Base-by-base conservation (phyloP, 140 eudicot species). In the Erigeron philadelphicus region DNA sequence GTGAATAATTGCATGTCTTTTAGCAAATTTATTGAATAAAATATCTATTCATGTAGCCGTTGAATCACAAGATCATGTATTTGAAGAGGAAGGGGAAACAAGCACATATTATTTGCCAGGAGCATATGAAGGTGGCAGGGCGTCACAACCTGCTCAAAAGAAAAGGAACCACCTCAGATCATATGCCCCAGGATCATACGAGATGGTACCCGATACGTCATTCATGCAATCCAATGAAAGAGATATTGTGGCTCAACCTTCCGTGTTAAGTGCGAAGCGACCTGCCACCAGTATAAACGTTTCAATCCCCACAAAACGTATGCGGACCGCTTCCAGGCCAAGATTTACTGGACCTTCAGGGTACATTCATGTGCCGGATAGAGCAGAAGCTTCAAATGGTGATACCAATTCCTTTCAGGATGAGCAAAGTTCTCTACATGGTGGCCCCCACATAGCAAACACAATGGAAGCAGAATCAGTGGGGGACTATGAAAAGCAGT, bases 331-430 rank as follows among this genome's bases (percentile, higher is more conserved):
- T 76, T 74, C 94, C 53, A 83, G 99, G 56, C 95, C 76, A 75
- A 85, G 99, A 75, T 79, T 89, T 78, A 76, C 78, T 44, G 97
- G 87, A 63, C 23, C 84, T 60, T 75, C 90, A 64, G 95, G 84
- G 38, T 48, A 49, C 68, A 50, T 84, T 61, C 95, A 81, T 79
- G 77, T 76, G 18, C 84, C 89, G 38, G 79, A 54, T 68, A 86
- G 83, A 83, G 57, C 87, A 17, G 97, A 85, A 70, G 95, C 91
- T 75, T 89, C 97, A 71, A 94, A 95, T 87, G 96, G 95, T 56
- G 97, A 94, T 80, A 94, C 95, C 54, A 87, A 81, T 76, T 94
- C 95, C 38, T 87, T 86, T 78, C 99, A 94, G 82, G 99, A 94
- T 81, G 99, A 89, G 70, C 91, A 80, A 66, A 83, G 84, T 65